These are phyloP conservation scores for Fusarium sp. DNA, from an alignment of 2,329 filamentous ascomycete genomes.

Conservation along the genomic window DNA sequence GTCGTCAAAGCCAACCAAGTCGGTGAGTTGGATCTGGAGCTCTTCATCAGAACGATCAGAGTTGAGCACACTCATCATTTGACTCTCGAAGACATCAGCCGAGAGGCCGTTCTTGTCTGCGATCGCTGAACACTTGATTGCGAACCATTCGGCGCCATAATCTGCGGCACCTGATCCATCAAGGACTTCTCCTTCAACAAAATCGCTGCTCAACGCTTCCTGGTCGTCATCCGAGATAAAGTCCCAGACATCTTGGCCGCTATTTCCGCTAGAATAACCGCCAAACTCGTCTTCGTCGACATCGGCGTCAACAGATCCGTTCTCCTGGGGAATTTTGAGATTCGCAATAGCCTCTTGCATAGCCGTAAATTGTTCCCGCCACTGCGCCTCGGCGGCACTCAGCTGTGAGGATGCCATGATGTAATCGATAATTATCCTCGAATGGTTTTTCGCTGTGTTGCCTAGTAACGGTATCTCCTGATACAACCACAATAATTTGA, in stretches of 20 bases:
- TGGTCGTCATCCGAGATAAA: slow-evolving; percentile 83
- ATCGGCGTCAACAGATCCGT: slow-evolving; percentile 58
- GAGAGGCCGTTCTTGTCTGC: slow-evolving; percentile 76
- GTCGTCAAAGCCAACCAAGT: slow-evolving; percentile 93
- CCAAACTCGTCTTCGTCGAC: slow-evolving; percentile 75
- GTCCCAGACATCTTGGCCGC: slow-evolving; percentile 90
- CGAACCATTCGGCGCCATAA: slow-evolving; percentile 79
- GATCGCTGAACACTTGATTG: slow-evolving; percentile 75
- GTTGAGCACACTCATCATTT: slow-evolving; percentile 80
- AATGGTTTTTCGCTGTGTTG: neutral
- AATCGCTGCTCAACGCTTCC: slow-evolving; percentile 75
- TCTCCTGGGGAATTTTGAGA: slow-evolving; percentile 65
- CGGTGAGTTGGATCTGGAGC: slow-evolving; percentile 89
- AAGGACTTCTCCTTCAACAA: slow-evolving; percentile 62
- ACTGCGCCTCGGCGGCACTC: slow-evolving; percentile 69
- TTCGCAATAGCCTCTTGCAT: slow-evolving; percentile 90
- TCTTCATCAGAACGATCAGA: slow-evolving; percentile 82
- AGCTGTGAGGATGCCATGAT: slow-evolving; percentile 55
- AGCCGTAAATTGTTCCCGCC: slow-evolving; percentile 85
- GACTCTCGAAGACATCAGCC: slow-evolving; percentile 77
- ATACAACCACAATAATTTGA: neutral
- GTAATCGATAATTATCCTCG: slow-evolving; percentile 8
- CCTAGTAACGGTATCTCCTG: slow-evolving; percentile 5
- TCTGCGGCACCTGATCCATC: slow-evolving; percentile 48
- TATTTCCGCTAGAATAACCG: slow-evolving; percentile 68